phyloP scores from a whole-genome alignment of 805 yeast genomes.

The Pichia nanzhaoensis region DNA sequence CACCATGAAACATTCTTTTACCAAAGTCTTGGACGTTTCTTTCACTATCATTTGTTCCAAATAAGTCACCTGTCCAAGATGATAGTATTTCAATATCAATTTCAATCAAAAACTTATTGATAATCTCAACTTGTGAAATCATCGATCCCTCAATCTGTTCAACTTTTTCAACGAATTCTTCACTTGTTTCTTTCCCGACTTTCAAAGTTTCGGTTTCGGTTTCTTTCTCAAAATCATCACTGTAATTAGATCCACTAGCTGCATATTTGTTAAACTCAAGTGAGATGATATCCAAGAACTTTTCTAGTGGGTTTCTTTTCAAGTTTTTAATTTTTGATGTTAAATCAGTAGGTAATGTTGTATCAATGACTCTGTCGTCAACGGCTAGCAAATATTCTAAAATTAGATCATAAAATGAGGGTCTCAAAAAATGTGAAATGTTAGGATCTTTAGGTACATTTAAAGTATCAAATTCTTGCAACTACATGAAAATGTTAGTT shows the following conservation, averaged over 20 bases:
- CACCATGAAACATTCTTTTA: neutral
- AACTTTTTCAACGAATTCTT: neutral
- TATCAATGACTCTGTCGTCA: slow-evolving; percentile 13
- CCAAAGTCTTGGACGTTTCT: neutral
- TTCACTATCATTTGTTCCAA: neutral
- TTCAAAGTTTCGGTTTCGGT: neutral
- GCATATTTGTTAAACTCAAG: slow-evolving; percentile 4
- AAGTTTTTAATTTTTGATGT: neutral
- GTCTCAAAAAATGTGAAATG: slow-evolving; percentile 10
- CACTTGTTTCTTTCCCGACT: neutral
- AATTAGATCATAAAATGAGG: slow-evolving; percentile 16
- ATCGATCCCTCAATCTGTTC: neutral
- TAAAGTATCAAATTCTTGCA: slow-evolving; percentile 8
- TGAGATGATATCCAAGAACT: slow-evolving; percentile 4
- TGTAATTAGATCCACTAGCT: neutral
- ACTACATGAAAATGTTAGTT: slow-evolving; percentile 2
- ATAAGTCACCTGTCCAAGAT: slow-evolving; percentile 5
- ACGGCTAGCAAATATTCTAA: slow-evolving; percentile 17
- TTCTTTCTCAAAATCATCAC: slow-evolving; percentile 1
- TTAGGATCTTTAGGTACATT: slow-evolving; percentile 3
- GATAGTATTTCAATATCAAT: slow-evolving; percentile 10
- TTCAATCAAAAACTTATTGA: slow-evolving; percentile 2
- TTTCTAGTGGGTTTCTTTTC: slow-evolving; percentile 1
- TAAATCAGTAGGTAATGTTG: neutral
- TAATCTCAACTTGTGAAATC: neutral